A percentile compares a stretch with the other conserved stretches of the same genome.
These are phyloP conservation scores for Combretum micranthum DNA, from an alignment of 345 rosid genomes.

Conservation along the genomic window DNA sequence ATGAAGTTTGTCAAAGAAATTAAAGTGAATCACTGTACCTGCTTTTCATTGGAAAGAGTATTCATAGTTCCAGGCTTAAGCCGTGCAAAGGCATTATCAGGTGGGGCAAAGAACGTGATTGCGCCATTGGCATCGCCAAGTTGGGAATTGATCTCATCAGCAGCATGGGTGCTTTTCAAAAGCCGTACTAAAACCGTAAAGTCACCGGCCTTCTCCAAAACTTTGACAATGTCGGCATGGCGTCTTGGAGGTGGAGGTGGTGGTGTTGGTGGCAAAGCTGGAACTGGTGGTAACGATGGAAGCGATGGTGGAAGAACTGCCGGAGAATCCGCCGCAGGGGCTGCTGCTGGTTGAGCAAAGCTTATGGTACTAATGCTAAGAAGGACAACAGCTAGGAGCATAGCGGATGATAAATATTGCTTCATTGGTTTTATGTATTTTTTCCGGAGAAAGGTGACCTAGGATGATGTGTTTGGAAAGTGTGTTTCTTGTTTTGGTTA, in stretches of 20 bases:
- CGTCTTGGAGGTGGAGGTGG: slow-evolving; percentile 14
- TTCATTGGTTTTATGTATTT: slow-evolving; percentile 2
- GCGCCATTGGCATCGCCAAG: slow-evolving; percentile 11
- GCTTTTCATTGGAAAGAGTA: slow-evolving; percentile 17
- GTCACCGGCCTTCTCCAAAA: slow-evolving; percentile 52
- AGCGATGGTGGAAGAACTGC: too few relatives aligned
- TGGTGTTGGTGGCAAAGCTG: slow-evolving; percentile 3
- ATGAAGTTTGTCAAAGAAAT: too few relatives aligned
- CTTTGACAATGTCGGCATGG: slow-evolving; percentile 41
- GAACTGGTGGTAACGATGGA: not conserved
- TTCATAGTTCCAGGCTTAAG: slow-evolving; percentile 17
- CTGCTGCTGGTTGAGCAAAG: slow-evolving; percentile 7
- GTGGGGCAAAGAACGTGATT: slow-evolving; percentile 17
- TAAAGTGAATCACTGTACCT: slow-evolving; percentile 8
- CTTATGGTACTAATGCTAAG: not conserved
- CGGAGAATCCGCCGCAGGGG: too few relatives aligned
- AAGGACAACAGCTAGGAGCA: slow-evolving; percentile 8
- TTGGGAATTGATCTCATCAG: slow-evolving; percentile 13
- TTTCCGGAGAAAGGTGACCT: too few relatives aligned
- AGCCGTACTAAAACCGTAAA: slow-evolving; percentile 45
- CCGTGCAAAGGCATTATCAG: slow-evolving; percentile 13
- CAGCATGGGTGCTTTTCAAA: slow-evolving; percentile 42
- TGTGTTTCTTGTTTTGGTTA: too few relatives aligned
- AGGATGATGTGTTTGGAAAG: too few relatives aligned
- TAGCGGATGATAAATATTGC: not conserved